Evolutionary conservation across 169 alveolate genomes (phyloP), one percentile per base, ranked within the genome.

Genomic region (Plasmodium billcollinsi): DNA sequence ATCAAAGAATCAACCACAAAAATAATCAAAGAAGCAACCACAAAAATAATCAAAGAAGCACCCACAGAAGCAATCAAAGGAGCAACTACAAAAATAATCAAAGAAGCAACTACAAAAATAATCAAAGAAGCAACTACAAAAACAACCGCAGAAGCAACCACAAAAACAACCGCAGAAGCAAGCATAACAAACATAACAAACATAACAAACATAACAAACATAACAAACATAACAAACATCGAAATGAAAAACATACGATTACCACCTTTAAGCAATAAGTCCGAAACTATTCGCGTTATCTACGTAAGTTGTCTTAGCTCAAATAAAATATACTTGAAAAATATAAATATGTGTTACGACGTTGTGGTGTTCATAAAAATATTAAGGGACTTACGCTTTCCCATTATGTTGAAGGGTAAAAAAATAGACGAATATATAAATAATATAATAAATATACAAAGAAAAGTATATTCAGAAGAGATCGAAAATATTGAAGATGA

Each of bases 281-380:
- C 88, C 0, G 74, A 74, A 74, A 52, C 67, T 6, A 74, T 74
- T 43, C 49, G 88, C 1, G 50, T 61, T 1, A 74, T 74, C 12
- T 74, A 74, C 8, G 50, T 29, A 0, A 45, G 69, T 52, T 61
- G 74, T 29, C 61, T 74, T 73, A 45, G 74, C 54, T 21, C 52
- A 21, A 52, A 59, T 11, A 74, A 47, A 33, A 56, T 62, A 9
- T 18, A 7, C 4, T 11, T 74, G 45, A 45, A 18, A 69, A 74
- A 74, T 62, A 43, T 74, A 39, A 74, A 49, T 11, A n/a, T 69
- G 26, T 74, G 88, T 18, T 54, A 61, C 4, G 88, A 74, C 14
- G 88, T 74, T 20, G 24, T 59, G 11, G 62, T 74, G 0, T 74
- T 74, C 11, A 66, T 74, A 3, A 74, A 74, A 43, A 74, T 74